Evolutionary conservation across 2,329 filamentous ascomycete genomes (phyloP).

Genomic region (Pseudocercospora eumusae): DNA sequence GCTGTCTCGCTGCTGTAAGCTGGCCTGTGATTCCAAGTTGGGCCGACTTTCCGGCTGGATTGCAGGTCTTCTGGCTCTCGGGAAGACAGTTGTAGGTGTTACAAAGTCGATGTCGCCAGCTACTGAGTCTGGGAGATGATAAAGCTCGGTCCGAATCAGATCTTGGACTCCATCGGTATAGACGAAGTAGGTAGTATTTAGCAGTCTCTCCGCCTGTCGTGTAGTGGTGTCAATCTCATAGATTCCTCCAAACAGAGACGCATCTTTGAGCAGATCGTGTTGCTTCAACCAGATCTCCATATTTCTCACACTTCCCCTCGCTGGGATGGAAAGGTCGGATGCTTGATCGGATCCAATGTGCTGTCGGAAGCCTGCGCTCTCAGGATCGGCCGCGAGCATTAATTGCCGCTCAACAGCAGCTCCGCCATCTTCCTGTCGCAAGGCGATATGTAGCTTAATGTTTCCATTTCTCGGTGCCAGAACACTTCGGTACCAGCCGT

Average conservation of each 20-base stretch:
- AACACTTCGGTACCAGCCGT: constrained; percentile 22
- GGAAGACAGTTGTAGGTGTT: constrained; percentile 30
- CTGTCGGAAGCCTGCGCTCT: constrained; percentile 21
- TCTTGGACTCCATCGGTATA: constrained; percentile 23
- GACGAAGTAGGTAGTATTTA: constrained; percentile 29
- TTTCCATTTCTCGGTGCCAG: constrained; percentile 22
- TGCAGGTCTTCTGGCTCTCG: constrained; percentile 3
- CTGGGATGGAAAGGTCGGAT: constrained; percentile 16
- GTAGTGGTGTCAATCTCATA: constrained; percentile 30
- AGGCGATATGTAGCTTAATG: constrained; percentile 30
- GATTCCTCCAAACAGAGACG: constrained; percentile 17
- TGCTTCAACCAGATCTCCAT: constrained; percentile 23
- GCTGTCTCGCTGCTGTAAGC: constrained; percentile 12
- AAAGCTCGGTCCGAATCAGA: constrained; percentile 26
- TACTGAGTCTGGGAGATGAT: constrained; percentile 24
- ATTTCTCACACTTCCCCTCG: constrained; percentile 1
- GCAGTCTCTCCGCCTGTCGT: constrained; percentile 24
- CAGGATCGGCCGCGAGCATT: constrained; percentile 18
- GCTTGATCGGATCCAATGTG: constrained; percentile 22
- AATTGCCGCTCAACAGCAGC: constrained; percentile 20
- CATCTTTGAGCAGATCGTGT: constrained; percentile 19
- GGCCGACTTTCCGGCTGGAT: neutral
- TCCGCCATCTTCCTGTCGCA: constrained; percentile 25
- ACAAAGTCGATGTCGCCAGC: constrained; percentile 27
- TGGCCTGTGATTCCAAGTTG: neutral